Conservation (phyloP, 2,329 filamentous ascomycete genomes). For the Apiospora koreana region DNA sequence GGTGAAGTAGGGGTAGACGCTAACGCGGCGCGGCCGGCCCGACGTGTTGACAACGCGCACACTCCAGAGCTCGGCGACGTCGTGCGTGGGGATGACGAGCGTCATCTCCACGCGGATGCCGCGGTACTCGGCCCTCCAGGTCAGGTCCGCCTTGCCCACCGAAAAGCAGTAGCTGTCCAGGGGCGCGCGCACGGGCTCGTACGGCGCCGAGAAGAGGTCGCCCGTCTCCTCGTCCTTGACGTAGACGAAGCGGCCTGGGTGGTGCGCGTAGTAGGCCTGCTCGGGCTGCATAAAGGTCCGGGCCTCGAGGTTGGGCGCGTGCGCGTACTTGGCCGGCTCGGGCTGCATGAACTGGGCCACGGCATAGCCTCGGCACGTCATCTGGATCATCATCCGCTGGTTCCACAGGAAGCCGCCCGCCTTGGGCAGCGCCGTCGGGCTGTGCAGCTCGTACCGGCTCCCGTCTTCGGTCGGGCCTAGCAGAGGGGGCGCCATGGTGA, state of each 20-base stretch:
- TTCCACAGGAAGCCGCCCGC: slow-evolving; percentile 61
- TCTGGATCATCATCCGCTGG: slow-evolving; percentile 62
- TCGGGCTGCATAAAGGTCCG: slow-evolving; percentile 64
- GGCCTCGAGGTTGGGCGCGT: slow-evolving; percentile 58
- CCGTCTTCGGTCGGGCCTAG: slow-evolving; percentile 43
- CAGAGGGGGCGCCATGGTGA: slow-evolving; percentile 1
- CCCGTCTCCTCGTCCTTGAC: slow-evolving; percentile 56
- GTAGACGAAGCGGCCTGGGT: slow-evolving; percentile 61
- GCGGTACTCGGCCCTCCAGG: slow-evolving; percentile 53
- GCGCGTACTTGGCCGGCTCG: slow-evolving; percentile 60
- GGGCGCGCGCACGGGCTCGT: slow-evolving; percentile 53
- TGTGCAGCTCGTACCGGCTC: slow-evolving; percentile 55
- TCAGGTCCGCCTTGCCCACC: slow-evolving; percentile 54
- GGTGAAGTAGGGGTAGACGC: slow-evolving; percentile 58
- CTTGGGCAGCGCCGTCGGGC: slow-evolving; percentile 57
- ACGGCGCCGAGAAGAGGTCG: slow-evolving; percentile 54
- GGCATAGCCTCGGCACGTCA: slow-evolving; percentile 59
- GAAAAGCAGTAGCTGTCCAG: slow-evolving; percentile 54
- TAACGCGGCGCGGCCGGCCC: slow-evolving; percentile 44
- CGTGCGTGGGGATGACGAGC: slow-evolving; percentile 51
- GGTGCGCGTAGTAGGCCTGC: slow-evolving; percentile 59
- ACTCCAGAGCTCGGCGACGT: slow-evolving; percentile 58
- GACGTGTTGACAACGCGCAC: slow-evolving; percentile 53
- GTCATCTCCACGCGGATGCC: slow-evolving; percentile 54
- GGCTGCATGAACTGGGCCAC: slow-evolving; percentile 63